phyloP scores from a whole-genome alignment of 2,329 filamentous ascomycete species.

The Ceratocystis variospora region DNA sequence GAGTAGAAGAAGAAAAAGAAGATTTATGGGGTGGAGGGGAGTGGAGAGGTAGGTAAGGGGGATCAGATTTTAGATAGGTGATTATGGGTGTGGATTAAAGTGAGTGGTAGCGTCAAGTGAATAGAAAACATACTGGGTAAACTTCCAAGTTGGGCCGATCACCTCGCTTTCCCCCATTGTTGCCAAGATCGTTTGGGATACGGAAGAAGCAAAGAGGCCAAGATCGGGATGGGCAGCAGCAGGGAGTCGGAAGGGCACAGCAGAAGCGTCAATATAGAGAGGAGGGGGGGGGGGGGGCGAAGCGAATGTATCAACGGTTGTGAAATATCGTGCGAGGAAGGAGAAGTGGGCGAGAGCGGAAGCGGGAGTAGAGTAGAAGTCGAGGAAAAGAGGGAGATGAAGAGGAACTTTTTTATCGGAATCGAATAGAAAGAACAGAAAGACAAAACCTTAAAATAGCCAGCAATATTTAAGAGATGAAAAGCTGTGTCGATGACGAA shows the following conservation, averaged over 20 bases:
- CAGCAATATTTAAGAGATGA: neutral
- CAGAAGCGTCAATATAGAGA: neutral
- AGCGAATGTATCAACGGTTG: neutral
- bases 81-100: no score
- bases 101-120: neutral
- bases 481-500: neutral
- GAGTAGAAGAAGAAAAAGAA: no score
- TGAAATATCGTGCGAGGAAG: neutral
- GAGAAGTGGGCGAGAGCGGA: constrained; percentile 1
- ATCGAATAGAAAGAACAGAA: constrained; percentile 1
- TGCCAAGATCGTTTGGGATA: constrained; percentile 47
- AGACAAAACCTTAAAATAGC: neutral
- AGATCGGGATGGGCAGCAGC: neutral
- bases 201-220: constrained; percentile 6
- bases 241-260: neutral
- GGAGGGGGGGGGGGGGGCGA: neutral
- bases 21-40: neutral
- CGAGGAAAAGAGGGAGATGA: neutral
- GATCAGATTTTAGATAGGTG: no score
- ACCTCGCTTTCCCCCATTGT: constrained; percentile 96
- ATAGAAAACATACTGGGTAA: constrained; percentile 70
- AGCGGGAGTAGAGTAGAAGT: neutral
- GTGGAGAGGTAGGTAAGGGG: no score
- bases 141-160: constrained; percentile 96
- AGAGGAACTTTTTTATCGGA: constrained; percentile 7